Evolutionary conservation across 139 green algal species (phyloP).

Genomic region (Desmodesmus armatus): DNA sequence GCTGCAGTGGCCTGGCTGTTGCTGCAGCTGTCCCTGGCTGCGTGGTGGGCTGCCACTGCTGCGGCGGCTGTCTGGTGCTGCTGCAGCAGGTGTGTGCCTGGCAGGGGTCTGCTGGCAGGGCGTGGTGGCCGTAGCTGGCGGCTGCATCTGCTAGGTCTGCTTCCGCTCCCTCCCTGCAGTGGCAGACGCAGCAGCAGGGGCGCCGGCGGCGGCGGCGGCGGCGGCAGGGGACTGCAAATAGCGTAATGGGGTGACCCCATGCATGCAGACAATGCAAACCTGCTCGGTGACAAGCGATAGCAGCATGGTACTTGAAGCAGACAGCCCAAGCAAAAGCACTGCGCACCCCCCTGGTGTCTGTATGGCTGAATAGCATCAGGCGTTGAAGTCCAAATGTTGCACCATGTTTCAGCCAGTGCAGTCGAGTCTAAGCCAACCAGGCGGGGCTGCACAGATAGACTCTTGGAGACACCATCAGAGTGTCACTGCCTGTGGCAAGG

Average conservation of each 20-base stretch:
- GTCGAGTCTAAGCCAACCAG: too few relatives aligned
- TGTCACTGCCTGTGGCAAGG: background rate
- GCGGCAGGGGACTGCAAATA: background rate
- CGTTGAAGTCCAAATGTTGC: too few relatives aligned
- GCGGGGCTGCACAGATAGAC: background rate
- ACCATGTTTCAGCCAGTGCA: too few relatives aligned
- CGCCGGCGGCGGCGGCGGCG: too few relatives aligned
- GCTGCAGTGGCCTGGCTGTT: too few relatives aligned
- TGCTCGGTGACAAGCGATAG: too few relatives aligned
- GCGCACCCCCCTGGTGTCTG: too few relatives aligned
- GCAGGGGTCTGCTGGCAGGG: background rate
- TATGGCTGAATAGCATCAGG: too few relatives aligned
- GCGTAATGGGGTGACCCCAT: too few relatives aligned
- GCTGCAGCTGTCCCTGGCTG: slow-evolving; percentile 2
- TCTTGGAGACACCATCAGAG: background rate
- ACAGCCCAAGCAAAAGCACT: too few relatives aligned
- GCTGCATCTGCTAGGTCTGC: slow-evolving; percentile 16
- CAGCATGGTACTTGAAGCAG: too few relatives aligned
- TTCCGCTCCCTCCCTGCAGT: background rate
- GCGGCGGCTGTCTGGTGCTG: slow-evolving; percentile 22
- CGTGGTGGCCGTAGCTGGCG: slow-evolving; percentile 9
- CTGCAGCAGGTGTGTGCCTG: slow-evolving; percentile 20
- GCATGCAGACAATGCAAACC: too few relatives aligned
- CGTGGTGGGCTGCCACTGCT: background rate
- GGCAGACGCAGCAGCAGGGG: background rate